Evolutionary conservation across 1,284 basidiomycete genomes (phyloP).

Genomic region (Cutaneotrichosporon curvatum): DNA sequence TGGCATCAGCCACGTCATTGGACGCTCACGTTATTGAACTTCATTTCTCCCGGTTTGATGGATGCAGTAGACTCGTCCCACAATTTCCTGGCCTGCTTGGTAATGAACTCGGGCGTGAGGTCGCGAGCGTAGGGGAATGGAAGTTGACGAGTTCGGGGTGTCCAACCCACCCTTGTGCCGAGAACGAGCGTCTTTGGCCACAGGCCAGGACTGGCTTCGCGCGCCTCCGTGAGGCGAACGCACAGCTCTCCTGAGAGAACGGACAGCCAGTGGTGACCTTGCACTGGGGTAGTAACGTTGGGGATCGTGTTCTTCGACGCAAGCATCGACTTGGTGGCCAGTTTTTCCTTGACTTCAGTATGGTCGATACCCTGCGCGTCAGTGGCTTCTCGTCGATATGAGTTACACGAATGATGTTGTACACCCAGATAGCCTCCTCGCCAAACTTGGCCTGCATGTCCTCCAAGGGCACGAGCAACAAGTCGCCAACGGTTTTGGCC

Average conservation of each 20-base stretch:
- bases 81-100: slow-evolving; percentile 68
- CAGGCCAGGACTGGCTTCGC: slow-evolving; percentile 62
- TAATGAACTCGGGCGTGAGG: slow-evolving; percentile 68
- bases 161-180: slow-evolving; percentile 50
- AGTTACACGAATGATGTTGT: slow-evolving; percentile 58
- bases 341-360: slow-evolving; percentile 83
- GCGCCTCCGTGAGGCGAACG: slow-evolving; percentile 72
- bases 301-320: slow-evolving; percentile 84
- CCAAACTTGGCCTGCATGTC: slow-evolving; percentile 53
- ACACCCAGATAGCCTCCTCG: slow-evolving; percentile 70
- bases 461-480: slow-evolving; percentile 58
- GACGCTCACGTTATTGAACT: slow-evolving; percentile 55
- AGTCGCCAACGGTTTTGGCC: slow-evolving; percentile 78
- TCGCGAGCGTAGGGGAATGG: slow-evolving; percentile 71
- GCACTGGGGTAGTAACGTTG: slow-evolving; percentile 61
- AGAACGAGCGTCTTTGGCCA: slow-evolving; percentile 92
- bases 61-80: slow-evolving; percentile 75
- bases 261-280: slow-evolving; percentile 82
- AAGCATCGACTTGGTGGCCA: slow-evolving; percentile 80
- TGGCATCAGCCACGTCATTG: slow-evolving; percentile 11
- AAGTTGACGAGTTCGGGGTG: slow-evolving; percentile 65
- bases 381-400: background rate
- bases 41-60: slow-evolving; percentile 49
- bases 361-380: slow-evolving; percentile 75
- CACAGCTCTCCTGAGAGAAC: slow-evolving; percentile 85